Conservation (phyloP, 2,329 filamentous ascomycete genomes). For the Nigrospora oryzae region DNA sequence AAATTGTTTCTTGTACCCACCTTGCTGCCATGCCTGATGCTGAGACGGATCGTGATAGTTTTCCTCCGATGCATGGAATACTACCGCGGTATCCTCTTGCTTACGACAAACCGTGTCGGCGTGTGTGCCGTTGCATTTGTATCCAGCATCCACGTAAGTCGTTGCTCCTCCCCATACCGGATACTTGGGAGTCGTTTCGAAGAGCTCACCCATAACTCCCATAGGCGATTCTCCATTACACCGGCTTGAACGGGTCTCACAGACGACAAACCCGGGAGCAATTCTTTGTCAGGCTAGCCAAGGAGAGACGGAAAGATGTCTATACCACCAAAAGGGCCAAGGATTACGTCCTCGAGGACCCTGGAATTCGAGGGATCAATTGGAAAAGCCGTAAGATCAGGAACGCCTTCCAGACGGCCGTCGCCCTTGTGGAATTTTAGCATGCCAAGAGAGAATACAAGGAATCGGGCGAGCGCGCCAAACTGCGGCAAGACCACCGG, state of each 20-base stretch:
- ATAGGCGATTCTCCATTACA: conserved; percentile 14
- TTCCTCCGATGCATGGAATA: conserved; percentile 16
- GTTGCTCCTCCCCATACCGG: too few species aligned
- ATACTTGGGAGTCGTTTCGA: too few species aligned
- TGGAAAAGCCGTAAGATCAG: conserved; percentile 6
- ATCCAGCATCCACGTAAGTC: conserved; percentile 19
- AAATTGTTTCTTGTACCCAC: background rate
- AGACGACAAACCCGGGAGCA: conserved; percentile 14
- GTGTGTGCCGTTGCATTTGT: conserved; percentile 28
- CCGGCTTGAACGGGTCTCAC: conserved; percentile 3
- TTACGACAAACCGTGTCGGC: conserved; percentile 21
- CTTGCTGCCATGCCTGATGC: background rate
- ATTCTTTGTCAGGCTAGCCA: conserved; percentile 7
- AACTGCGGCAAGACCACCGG: background rate
- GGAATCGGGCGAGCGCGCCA: background rate
- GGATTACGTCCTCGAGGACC: conserved; percentile 4
- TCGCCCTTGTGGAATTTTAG: background rate
- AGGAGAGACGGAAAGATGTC: conserved; percentile 2
- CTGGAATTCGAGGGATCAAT: background rate
- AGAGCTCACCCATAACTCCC: too few species aligned
- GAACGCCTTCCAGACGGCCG: conserved; percentile 3
- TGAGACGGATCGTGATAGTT: background rate
- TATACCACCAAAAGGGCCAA: background rate
- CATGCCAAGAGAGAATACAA: background rate
- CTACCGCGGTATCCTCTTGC: conserved; percentile 16